phyloP scores from a whole-genome alignment of 192 early-diverging fungal species.

The Gamsiella multidivaricata region DNA sequence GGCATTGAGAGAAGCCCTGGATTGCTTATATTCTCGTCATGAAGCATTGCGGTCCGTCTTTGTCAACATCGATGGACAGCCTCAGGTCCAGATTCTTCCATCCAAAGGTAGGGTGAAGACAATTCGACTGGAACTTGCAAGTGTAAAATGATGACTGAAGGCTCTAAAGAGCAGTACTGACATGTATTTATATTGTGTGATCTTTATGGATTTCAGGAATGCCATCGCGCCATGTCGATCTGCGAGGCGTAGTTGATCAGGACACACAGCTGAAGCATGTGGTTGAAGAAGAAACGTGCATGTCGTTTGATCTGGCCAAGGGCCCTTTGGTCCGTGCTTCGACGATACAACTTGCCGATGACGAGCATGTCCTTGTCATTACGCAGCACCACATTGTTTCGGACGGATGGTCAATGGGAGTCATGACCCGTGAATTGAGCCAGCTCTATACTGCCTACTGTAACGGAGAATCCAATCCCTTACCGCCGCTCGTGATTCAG shows the following conservation, averaged over 20 bases:
- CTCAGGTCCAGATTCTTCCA: neutral
- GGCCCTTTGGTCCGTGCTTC: neutral
- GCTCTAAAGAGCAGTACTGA: no score
- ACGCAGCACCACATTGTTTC: no score
- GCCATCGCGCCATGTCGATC: neutral
- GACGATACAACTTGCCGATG: neutral
- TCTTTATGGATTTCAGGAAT: no score
- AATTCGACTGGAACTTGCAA: no score
- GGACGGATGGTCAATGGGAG: slow-evolving; percentile 5
- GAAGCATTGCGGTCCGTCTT: neutral
- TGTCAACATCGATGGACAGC: neutral
- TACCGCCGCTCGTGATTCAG: neutral
- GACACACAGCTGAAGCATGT: neutral
- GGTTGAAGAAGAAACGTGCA: neutral
- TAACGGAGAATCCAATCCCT: neutral
- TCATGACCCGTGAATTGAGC: neutral
- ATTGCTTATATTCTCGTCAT: neutral
- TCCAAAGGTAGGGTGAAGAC: no score
- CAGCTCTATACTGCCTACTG: slow-evolving; percentile 6
- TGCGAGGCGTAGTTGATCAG: neutral
- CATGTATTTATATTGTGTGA: no score
- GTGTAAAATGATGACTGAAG: no score
- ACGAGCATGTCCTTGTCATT: neutral
- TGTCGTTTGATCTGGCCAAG: neutral
- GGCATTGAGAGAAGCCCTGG: neutral